Evolutionary conservation across 441 rosid genomes (phyloP), one percentile per base, ranked within the genome.

Genomic region (Pelargonium myrrhifolium): DNA sequence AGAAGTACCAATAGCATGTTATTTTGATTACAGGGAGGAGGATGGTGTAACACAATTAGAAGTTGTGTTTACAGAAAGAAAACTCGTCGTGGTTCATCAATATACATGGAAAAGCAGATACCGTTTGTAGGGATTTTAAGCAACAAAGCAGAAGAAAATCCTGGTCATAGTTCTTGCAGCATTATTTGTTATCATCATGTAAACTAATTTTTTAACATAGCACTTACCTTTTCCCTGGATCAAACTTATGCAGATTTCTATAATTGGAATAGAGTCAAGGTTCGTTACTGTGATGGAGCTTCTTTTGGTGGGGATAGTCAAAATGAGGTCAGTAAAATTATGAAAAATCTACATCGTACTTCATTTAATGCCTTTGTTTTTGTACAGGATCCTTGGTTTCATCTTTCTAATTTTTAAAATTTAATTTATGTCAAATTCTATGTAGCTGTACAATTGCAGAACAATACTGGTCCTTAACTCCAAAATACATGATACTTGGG

Each of bases 21-120:
- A 9, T 10, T 58, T 58, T 58, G n/a, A 58, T 51, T 69, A 62
- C 68, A 89, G 96, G 93, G 96, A 62, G 96, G 96, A 31, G 96
- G 93, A 66, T 89, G 91, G 96, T 89, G 96, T 72, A 78, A 87
- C 70, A 74, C 80, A 56, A 73, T 82, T 9, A 75, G 66, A 68
- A 81, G 9, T 64, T 89, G 96, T 69, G 77, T 87, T 42, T 84
- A 68, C 76, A 78, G 91, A 21, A 87, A 87, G 75, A 86, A 88
- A 14, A 89, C 91, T 40, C 88, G 86, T 6, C 89, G 87, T 24
- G 93, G 96, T 59, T 89, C 96, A 9, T 83, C 93, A 26, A 85
- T 80, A 18, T 71, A 67, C 65, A 89, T 87, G 96, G 93, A 86
- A 68, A 83, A 83, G 77, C 68, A 77, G 35, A 55, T 87, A 20